Conservation (phyloP, 192 early-diverging fungal genomes). For the Gonapodya prolifera region DNA sequence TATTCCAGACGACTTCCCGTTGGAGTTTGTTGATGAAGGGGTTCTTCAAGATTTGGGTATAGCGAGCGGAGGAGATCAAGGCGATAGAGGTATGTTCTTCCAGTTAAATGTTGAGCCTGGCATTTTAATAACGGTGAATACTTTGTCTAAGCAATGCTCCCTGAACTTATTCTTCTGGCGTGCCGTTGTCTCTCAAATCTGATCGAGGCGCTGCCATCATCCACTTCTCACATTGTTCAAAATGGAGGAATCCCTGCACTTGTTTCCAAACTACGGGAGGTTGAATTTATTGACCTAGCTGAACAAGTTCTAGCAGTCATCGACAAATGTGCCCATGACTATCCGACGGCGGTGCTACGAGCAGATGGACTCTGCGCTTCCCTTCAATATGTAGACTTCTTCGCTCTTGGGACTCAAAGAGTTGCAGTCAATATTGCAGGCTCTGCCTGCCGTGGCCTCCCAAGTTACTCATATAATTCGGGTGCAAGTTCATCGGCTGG, state of each 20-base stretch:
- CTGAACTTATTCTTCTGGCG: constrained; percentile 75
- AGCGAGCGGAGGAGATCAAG: constrained; percentile 9
- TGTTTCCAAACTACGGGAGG: constrained; percentile 61
- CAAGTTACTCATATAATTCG: constrained; percentile 7
- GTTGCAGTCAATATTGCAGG: constrained; percentile 62
- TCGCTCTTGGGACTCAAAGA: constrained; percentile 69
- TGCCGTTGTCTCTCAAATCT: constrained; percentile 84
- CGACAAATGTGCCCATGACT: constrained; percentile 65
- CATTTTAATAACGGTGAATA: neutral
- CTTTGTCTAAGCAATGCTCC: constrained; percentile 21
- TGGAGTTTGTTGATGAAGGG: constrained; percentile 19
- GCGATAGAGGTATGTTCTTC: neutral
- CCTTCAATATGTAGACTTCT: constrained; percentile 83
- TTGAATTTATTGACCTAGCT: constrained; percentile 87
- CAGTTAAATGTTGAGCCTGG: neutral
- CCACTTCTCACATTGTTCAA: constrained; percentile 46
- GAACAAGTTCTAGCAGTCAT: constrained; percentile 71
- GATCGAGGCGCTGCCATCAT: constrained; percentile 72
- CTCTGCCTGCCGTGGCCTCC: constrained; percentile 25
- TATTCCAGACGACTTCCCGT: constrained; percentile 17
- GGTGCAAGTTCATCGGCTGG: constrained; percentile 6
- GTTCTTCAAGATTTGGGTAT: constrained; percentile 23
- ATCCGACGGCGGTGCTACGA: constrained; percentile 48
- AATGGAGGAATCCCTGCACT: constrained; percentile 56
- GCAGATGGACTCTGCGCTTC: constrained; percentile 62